Evolutionary conservation across 768 basidiomycete species (phyloP), one percentile per base, ranked within the genome.

Genomic region (Boletus barrowsii): DNA sequence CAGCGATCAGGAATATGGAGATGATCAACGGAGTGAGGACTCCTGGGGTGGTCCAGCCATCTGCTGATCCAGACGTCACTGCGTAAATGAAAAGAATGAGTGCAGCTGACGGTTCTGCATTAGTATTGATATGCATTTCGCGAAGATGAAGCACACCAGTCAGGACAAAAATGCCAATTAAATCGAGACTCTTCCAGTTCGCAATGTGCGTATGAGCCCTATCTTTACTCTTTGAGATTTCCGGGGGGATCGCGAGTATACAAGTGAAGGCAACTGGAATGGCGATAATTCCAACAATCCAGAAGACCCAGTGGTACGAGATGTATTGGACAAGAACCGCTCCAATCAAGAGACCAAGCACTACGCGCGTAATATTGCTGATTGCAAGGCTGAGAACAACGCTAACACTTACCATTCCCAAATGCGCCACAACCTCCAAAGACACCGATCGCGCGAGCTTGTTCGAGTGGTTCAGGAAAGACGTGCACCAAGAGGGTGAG

Each of bases 221-320:
- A 26, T 49, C 24, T 33, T 39, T 26, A 43, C 56, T 9, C 24
- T 53, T 48, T 15, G 42, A 30, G 4, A 57, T 20, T 20, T 64
- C 62, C 26, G 58, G 41, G 0, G 78, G 77, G 10, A 78, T 68
- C 42, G 75, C 49, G 33, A 75, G 56, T 17, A 70, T 18, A 43
- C 70, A 65, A 3, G 62, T 47, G n/a, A 71, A 14, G 36, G 73
- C 66, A 11, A 76, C 65, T 15, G 68, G 60, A 5, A 72, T 50
- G 35, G 72, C 62, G 33, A 81, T 50, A 35, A 80, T 72, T 3
- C 76, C 72, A 33, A 73, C 67, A 56, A 77, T 72, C 62, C 75
- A 81, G 61, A 83, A 82, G 18, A 81, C 72, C 81, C 80, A 81
- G 24, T 63, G 72, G 69, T 76, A 83, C 9, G 74, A 72, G 3